These are phyloP conservation scores for Brassica carinata DNA, from an alignment of 345 rosid genomes.

Conservation along the genomic window DNA sequence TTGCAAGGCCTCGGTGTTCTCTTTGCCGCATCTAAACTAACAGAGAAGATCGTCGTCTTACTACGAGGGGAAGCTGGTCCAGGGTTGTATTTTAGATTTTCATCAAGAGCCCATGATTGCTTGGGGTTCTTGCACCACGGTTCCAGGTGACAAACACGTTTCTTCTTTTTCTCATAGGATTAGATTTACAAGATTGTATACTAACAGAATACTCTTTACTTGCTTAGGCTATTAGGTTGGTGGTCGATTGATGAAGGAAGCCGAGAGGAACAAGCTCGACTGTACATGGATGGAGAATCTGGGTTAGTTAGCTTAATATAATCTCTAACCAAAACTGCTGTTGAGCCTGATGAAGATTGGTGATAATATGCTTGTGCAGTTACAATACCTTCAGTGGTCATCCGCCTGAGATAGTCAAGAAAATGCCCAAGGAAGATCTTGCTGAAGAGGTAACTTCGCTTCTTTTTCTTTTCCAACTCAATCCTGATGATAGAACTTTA, in stretches of 20 bases:
- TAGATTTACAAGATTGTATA: not conserved
- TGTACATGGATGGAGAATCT: slow-evolving; percentile 65
- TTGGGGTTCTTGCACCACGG: slow-evolving; percentile 94
- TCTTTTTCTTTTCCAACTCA: slow-evolving; percentile 3
- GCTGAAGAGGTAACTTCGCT: slow-evolving; percentile 78
- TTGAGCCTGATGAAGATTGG: slow-evolving; percentile 1
- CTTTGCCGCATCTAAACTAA: slow-evolving; percentile 72
- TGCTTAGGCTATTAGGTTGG: slow-evolving; percentile 91
- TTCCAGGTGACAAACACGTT: slow-evolving; percentile 63
- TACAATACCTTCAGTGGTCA: slow-evolving; percentile 94
- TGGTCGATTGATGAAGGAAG: slow-evolving; percentile 99
- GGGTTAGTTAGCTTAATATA: slow-evolving; percentile 60
- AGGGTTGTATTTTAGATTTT: slow-evolving; percentile 73
- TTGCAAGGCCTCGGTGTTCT: slow-evolving; percentile 87
- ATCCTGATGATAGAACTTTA: not conserved
- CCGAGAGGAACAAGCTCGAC: slow-evolving; percentile 86
- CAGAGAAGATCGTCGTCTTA: slow-evolving; percentile 74
- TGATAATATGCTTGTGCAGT: slow-evolving; percentile 50
- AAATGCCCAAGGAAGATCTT: slow-evolving; percentile 95
- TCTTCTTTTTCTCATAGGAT: not conserved
- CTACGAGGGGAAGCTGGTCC: slow-evolving; percentile 70
- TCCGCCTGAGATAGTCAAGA: slow-evolving; percentile 95
- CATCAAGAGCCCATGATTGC: slow-evolving; percentile 76
- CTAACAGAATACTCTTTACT: not conserved
- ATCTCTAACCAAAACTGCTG: not conserved